Evolutionary conservation across 441 rosid genomes (phyloP), one percentile per base, ranked within the genome.

Genomic region (Gossypium aridum): DNA sequence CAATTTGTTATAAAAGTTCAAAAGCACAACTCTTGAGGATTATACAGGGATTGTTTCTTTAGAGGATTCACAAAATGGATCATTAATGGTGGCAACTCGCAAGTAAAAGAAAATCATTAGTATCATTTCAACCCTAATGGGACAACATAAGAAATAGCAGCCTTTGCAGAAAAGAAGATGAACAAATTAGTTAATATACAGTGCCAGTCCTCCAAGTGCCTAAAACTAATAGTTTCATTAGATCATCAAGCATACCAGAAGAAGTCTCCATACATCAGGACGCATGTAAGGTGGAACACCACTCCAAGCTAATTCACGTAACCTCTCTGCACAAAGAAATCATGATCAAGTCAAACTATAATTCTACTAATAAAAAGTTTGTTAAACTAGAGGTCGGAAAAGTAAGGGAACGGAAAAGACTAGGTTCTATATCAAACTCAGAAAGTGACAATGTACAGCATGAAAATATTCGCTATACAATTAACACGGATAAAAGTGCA

Each of bases 251-350:
- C 94, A 77, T 86, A 93, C 99, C 97, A 93, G 85, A 79, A 96
- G 96, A 85, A 96, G 97, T 82, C 96, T 87, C 99, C 99, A 96
- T 64, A 91, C 85, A 19, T 80, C 85, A 37, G 99, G 97, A 10
- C 99, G 93, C 98, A 96, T 96, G 74, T 93, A 90, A 64, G 95
- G 89, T 67, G 99, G 97, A 45, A 96, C 79, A 81, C 99, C 99
- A 85, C 94, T 96, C 99, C 99, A 96, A 43, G 98, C 93, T 73
- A 96, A 78, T 80, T 92, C 98, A 2, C 97, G 97, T 83, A 96
- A 80, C 80, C 85, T 91, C 64, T 96, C 99, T 96, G 87, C 83
- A 84, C 45, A 22, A 45, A 3, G 26, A 25, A 64, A 37, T 47
- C 25, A 75, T 28, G 65, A 17, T 25, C 26, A 73, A 54, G 78